A percentile compares a stretch with the other conserved stretches of the same genome.
Evolutionary conservation across 331 rosid species (phyloP).

Genomic region (Rhamnella rubrinervis): DNA sequence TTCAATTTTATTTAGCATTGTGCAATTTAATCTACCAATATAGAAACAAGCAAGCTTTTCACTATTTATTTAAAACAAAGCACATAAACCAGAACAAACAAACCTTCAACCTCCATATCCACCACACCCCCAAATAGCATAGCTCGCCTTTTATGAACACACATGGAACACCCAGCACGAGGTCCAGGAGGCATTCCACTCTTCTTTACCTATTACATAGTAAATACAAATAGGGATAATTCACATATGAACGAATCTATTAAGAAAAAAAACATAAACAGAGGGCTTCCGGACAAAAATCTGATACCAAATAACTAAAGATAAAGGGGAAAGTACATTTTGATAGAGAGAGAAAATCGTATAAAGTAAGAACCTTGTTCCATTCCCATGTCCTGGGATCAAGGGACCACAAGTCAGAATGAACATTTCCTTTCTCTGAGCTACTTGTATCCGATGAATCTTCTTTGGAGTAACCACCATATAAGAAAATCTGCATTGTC

Average conservation of each 20-base stretch:
- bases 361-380: conserved; percentile 65
- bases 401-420: conserved; percentile 94
- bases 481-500: conserved; percentile 73
- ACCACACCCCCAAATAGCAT: conserved; percentile 95
- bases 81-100: conserved; percentile 10
- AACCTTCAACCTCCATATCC: conserved; percentile 94
- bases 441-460: conserved; percentile 67
- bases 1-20: no score
- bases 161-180: conserved; percentile 97
- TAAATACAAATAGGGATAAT: conserved; percentile 8
- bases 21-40: no score
- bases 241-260: no score
- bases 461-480: conserved; percentile 98
- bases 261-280: neutral
- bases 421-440: conserved; percentile 90
- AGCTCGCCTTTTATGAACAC: conserved; percentile 92
- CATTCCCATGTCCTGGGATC: conserved; percentile 99
- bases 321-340: neutral
- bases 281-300: neutral
- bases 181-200: conserved; percentile 99
- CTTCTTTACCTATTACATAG: conserved; percentile 71
- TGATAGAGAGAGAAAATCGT: neutral
- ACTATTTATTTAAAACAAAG: neutral
- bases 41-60: neutral
- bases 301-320: neutral